A percentile compares a stretch with the other conserved stretches of the same genome.
Conservation (phyloP, 352 stramenopile species). For the Pythium insidiosum region DNA sequence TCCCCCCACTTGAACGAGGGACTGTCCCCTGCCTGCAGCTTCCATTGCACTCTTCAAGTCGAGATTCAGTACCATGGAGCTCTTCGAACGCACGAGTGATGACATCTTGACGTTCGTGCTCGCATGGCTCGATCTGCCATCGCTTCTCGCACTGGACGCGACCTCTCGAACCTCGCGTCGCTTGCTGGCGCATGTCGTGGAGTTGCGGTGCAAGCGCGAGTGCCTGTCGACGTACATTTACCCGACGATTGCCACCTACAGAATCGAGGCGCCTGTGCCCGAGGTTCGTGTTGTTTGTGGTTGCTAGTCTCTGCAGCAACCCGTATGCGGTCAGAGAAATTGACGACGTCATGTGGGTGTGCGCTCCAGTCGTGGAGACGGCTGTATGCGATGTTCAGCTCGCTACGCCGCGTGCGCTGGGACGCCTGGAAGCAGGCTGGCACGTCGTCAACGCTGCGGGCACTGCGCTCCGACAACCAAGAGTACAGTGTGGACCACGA, state of each 20-base stretch:
- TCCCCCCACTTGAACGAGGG: too few species aligned
- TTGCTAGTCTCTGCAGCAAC: not conserved
- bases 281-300: slow-evolving; percentile 9
- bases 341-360: not conserved
- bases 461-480: slow-evolving; percentile 61
- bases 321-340: not conserved
- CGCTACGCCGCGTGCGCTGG: slow-evolving; percentile 30
- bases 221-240: slow-evolving; percentile 53
- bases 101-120: slow-evolving; percentile 32
- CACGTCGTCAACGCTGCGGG: slow-evolving; percentile 38
- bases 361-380: slow-evolving; percentile 35
- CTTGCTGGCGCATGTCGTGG: slow-evolving; percentile 5
- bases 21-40: too few species aligned
- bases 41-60: too few species aligned
- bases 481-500: slow-evolving; percentile 45
- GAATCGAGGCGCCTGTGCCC: slow-evolving; percentile 49
- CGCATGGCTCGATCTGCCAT: slow-evolving; percentile 22
- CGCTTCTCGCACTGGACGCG: slow-evolving; percentile 34
- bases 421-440: slow-evolving; percentile 26
- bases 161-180: slow-evolving; percentile 4
- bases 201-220: slow-evolving; percentile 50
- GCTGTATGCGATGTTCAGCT: slow-evolving; percentile 46
- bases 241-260: slow-evolving; percentile 53
- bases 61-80: too few species aligned
- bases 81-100: too few species aligned